Evolutionary conservation across 106 monocot species (phyloP).

Genomic region (Acorus calamus): DNA sequence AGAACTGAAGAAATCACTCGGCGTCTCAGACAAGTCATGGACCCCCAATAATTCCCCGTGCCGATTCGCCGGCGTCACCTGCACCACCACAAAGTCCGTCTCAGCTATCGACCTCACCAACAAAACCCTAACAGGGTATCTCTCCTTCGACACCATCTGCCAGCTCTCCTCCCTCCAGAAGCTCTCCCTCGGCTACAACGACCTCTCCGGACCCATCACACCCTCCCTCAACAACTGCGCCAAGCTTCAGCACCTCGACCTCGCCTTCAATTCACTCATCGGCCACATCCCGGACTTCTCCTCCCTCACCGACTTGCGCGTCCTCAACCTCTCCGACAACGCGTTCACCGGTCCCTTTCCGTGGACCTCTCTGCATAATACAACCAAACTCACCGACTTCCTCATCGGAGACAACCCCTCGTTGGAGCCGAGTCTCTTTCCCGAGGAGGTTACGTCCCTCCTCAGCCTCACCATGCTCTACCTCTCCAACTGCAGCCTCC

Average conservation of each 20-base stretch:
- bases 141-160: slow-evolving; percentile 34
- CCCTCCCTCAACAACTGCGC: slow-evolving; percentile 30
- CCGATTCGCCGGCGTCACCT: slow-evolving; percentile 39
- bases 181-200: slow-evolving; percentile 31
- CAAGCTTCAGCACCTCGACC: slow-evolving; percentile 42
- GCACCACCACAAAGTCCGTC: slow-evolving; percentile 19
- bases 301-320: slow-evolving; percentile 25
- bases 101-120: slow-evolving; percentile 17
- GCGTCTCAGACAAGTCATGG: slow-evolving; percentile 27
- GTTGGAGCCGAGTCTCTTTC: slow-evolving; percentile 26
- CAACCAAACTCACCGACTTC: slow-evolving; percentile 26
- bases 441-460: slow-evolving; percentile 16
- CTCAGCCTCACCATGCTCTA: slow-evolving; percentile 33
- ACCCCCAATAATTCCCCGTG: slow-evolving; percentile 21
- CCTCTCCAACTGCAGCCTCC: slow-evolving; percentile 31
- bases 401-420: slow-evolving; percentile 33
- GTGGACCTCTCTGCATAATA: slow-evolving; percentile 23
- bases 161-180: slow-evolving; percentile 14
- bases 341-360: slow-evolving; percentile 40
- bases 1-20: slow-evolving; percentile 27
- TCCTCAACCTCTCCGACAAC: slow-evolving; percentile 45
- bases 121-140: slow-evolving; percentile 16
- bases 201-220: slow-evolving; percentile 27
- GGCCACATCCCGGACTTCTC: slow-evolving; percentile 64
- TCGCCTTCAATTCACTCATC: slow-evolving; percentile 41